Conservation (phyloP, 441 rosid species). For the Arabidopsis lyrata region DNA sequence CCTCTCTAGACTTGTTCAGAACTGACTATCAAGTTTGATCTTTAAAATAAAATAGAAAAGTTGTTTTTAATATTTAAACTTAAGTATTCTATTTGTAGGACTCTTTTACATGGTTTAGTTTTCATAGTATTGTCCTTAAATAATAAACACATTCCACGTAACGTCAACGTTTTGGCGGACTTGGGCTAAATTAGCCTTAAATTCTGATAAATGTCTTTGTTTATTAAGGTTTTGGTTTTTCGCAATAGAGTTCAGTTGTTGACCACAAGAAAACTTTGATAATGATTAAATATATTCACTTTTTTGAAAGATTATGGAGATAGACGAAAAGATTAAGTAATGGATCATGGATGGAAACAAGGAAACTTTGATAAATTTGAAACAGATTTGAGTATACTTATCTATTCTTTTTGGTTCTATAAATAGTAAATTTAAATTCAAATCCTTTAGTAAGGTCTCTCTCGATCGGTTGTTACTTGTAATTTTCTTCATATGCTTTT, state of each 20-base stretch:
- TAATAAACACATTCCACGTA: background rate
- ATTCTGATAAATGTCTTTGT: background rate
- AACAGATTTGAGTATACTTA: background rate
- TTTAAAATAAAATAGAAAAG: background rate
- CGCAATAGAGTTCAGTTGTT: background rate
- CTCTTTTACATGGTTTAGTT: background rate
- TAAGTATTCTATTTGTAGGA: background rate
- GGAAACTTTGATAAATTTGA: background rate
- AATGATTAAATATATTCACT: background rate
- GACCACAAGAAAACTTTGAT: background rate
- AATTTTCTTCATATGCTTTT: background rate
- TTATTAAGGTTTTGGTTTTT: background rate
- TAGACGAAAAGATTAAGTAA: background rate
- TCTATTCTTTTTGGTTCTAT: background rate
- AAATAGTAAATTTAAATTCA: background rate
- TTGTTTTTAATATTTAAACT: background rate
- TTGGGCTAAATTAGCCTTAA: background rate
- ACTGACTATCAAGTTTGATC: background rate
- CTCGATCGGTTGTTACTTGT: slow-evolving; percentile 8
- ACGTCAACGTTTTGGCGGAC: background rate
- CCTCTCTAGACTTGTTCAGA: background rate
- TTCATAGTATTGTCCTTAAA: background rate
- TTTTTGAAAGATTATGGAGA: background rate
- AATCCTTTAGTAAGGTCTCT: background rate
- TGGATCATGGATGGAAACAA: background rate